A percentile compares a stretch with the other conserved stretches of the same genome.
Conservation (phyloP, 2,329 filamentous ascomycete genomes). For the Microdochium paspali region DNA sequence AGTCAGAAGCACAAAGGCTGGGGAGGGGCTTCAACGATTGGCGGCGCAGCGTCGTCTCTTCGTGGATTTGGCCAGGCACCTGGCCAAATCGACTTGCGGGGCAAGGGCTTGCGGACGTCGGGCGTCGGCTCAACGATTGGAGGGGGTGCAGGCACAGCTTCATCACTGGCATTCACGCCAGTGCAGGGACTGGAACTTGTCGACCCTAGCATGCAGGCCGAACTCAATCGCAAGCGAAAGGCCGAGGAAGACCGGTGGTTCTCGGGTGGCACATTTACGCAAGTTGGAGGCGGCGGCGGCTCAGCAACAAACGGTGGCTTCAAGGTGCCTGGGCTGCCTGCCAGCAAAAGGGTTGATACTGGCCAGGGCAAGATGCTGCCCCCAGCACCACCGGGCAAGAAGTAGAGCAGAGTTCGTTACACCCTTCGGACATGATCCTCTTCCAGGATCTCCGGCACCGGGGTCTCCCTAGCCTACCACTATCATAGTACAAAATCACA, state of each 20-base stretch:
- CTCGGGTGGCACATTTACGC: slow-evolving; percentile 93
- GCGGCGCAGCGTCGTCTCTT: slow-evolving; percentile 70
- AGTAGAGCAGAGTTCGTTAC: slow-evolving; percentile 5
- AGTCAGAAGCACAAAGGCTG: slow-evolving; percentile 94
- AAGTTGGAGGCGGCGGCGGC: slow-evolving; percentile 52
- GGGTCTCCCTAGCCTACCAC: not conserved
- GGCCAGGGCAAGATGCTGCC: slow-evolving; percentile 43
- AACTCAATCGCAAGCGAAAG: slow-evolving; percentile 82
- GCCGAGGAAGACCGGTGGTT: slow-evolving; percentile 96
- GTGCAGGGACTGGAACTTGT: slow-evolving; percentile 93
- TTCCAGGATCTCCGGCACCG: not conserved
- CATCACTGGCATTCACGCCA: slow-evolving; percentile 84
- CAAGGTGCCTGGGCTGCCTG: slow-evolving; percentile 71
- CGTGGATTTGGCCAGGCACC: slow-evolving; percentile 64
- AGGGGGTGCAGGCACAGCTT: slow-evolving; percentile 64
- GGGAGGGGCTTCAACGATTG: slow-evolving; percentile 61
- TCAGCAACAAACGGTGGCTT: slow-evolving; percentile 50
- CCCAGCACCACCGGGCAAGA: slow-evolving; percentile 15
- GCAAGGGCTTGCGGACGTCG: slow-evolving; percentile 69
- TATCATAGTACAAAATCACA: not conserved
- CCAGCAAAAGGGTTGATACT: slow-evolving; percentile 63
- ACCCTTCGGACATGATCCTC: not conserved
- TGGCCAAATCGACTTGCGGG: slow-evolving; percentile 59
- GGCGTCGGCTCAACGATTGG: slow-evolving; percentile 69
- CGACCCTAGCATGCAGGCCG: slow-evolving; percentile 82